Base-by-base conservation (phyloP, 345 rosid genomes). In the Salix caprea region DNA sequence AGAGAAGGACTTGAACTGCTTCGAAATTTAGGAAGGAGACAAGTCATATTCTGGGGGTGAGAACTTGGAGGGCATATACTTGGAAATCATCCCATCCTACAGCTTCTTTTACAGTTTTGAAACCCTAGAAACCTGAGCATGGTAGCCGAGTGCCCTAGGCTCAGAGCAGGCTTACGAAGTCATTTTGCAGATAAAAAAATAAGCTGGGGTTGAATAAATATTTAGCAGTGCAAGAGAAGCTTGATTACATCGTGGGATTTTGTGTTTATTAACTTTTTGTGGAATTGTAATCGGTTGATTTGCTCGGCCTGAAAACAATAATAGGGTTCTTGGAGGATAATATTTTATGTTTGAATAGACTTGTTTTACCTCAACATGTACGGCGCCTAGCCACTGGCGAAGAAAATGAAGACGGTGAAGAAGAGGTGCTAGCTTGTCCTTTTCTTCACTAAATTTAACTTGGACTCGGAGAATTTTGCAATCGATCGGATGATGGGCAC, bases 31-130 rank as follows among this genome's bases (percentile, higher is more conserved):
- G 58, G 72, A 71, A 65, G 76, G 66, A 39, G 75, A 72, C 16
- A 72, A 58, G 30, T 30, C 75, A 3, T 72, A 54, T 32, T 72
- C 34, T 37, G 75, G 75, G 24, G 75, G 75, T 21, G 80, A 77
- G 21, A 50, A 16, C 24, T 9, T 65, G 5, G 76, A 56, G 76
- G 71, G 28, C 26, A 66, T 77, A 24, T 76, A 65, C 72, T 39
- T 77, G 14, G 65, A 72, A 6, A 36, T 72, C 3, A 18, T 65
- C 6, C 75, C 80, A n/a, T 71, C 24, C 40, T 72, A 72, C 70
- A n/a, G 32, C 62, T 46, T 37, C 14, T 71, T 77, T 70, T 72
- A 77, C 52, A 7, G 71, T 30, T 65, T 44, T 44, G 80, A 77
- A 36, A 54, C 0, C 9, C 11, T 65, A 0, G 80, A 67, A 1